Percentiles rank a stretch among this genome's conserved stretches.
phyloP scores from a whole-genome alignment of 1,139 yeast genomes.

The Kurtzmaniella quercitrusa region DNA sequence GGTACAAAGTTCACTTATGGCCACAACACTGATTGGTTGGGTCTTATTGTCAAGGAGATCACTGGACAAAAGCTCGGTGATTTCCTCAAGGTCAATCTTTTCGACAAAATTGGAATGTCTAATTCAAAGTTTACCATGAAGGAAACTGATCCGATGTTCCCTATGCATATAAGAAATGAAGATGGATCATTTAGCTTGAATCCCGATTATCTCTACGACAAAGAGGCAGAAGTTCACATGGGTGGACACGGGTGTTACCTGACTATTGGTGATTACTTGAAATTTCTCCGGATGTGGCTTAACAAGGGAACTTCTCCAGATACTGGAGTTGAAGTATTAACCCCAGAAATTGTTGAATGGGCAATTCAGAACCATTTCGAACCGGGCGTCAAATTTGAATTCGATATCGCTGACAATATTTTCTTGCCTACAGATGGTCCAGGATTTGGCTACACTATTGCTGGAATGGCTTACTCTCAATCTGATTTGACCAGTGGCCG shows the following conservation, averaged over 20 bases:
- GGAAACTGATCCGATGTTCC: constrained; percentile 19
- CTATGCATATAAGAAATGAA: constrained; percentile 21
- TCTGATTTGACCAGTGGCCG: constrained; percentile 35
- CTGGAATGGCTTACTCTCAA: constrained; percentile 67
- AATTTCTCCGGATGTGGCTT: constrained; percentile 43
- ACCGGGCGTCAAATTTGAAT: constrained; percentile 17
- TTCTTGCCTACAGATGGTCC: constrained; percentile 13
- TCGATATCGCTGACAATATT: constrained; percentile 13
- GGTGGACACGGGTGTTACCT: constrained; percentile 52
- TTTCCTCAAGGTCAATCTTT: constrained; percentile 34
- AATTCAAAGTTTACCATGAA: constrained; percentile 34
- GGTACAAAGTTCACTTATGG: constrained; percentile 53
- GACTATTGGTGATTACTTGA: constrained; percentile 39
- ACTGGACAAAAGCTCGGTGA: constrained; percentile 41
- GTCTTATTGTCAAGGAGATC: constrained; percentile 40
- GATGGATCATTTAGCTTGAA: constrained; percentile 11
- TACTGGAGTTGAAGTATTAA: constrained; percentile 28
- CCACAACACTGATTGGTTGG: constrained; percentile 51
- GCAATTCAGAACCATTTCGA: constrained; percentile 37
- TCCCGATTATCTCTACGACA: constrained; percentile 14
- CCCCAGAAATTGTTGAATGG: constrained; percentile 25
- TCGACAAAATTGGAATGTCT: constrained; percentile 42
- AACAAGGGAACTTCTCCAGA: constrained; percentile 43
- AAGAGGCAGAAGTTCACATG: constrained; percentile 34
- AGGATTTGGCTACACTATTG: constrained; percentile 62